These are phyloP conservation scores for Lactifluus piperatus DNA, from an alignment of 768 basidiomycete genomes.

Conservation along the genomic window DNA sequence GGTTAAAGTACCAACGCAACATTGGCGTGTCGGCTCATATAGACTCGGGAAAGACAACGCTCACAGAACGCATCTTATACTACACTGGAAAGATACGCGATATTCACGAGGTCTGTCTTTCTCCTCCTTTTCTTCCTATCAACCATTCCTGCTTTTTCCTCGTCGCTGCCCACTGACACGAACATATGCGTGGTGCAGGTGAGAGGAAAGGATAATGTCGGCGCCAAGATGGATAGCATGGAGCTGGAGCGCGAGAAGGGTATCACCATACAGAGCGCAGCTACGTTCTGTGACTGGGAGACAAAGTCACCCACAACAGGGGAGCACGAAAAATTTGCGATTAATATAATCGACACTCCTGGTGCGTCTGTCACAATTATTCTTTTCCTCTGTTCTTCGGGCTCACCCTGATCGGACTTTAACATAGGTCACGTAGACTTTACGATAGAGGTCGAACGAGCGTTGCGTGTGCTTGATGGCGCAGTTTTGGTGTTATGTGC, in stretches of 20 bases:
- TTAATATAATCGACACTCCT: slow-evolving; percentile 99
- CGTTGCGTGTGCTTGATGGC: slow-evolving; percentile 91
- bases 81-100: slow-evolving; percentile 94
- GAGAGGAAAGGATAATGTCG: slow-evolving; percentile 88
- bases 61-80: slow-evolving; percentile 92
- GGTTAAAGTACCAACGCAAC: slow-evolving; percentile 77
- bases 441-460: slow-evolving; percentile 97
- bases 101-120: slow-evolving; percentile 80
- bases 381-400: neutral
- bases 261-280: slow-evolving; percentile 98
- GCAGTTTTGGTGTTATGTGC: slow-evolving; percentile 95
- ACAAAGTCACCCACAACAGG: slow-evolving; percentile 51
- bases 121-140: slow-evolving; percentile 7
- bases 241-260: slow-evolving; percentile 98
- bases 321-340: slow-evolving; percentile 73
- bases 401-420: neutral
- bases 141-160: neutral
- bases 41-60: slow-evolving; percentile 95
- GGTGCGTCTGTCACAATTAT: slow-evolving; percentile 36
- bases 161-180: neutral
- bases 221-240: slow-evolving; percentile 99
- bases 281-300: slow-evolving; percentile 97
- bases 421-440: slow-evolving; percentile 96
- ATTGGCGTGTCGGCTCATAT: slow-evolving; percentile 96
- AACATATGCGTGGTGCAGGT: slow-evolving; percentile 40